Evolutionary conservation across 2,329 filamentous ascomycete species (phyloP).

Genomic region (Colletotrichum scovillei): DNA sequence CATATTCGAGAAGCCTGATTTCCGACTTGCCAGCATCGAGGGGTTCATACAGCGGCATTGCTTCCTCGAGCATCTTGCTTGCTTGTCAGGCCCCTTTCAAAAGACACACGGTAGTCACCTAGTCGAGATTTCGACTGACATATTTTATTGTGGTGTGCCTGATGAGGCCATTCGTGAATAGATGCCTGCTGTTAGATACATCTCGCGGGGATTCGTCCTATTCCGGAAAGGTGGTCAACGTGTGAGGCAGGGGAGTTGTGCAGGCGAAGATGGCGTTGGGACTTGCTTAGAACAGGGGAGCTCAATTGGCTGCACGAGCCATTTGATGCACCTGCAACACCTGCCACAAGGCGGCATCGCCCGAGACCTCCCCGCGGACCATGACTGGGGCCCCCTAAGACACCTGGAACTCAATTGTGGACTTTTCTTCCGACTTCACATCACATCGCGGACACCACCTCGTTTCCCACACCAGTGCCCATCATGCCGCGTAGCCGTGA

Average conservation of each 20-base stretch:
- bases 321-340: neutral
- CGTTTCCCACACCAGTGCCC: no score
- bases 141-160: neutral
- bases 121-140: neutral
- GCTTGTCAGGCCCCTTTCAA: neutral
- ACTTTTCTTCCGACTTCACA: conserved; percentile 29
- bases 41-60: neutral
- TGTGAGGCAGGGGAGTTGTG: neutral
- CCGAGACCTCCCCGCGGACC: conserved; percentile 6
- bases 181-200: neutral
- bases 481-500: neutral
- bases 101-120: neutral
- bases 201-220: neutral
- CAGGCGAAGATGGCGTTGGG: neutral
- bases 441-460: neutral
- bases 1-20: neutral
- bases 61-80: neutral
- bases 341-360: conserved; percentile 10
- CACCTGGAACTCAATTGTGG: conserved; percentile 11
- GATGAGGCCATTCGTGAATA: neutral
- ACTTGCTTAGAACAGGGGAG: neutral
- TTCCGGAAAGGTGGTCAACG: neutral
- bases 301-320: conserved; percentile 5
- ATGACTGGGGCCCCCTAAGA: conserved; percentile 3
- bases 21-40: neutral